Evolutionary conservation across 306 rosid genomes (phyloP).

Genomic region (Delonix regia): DNA sequence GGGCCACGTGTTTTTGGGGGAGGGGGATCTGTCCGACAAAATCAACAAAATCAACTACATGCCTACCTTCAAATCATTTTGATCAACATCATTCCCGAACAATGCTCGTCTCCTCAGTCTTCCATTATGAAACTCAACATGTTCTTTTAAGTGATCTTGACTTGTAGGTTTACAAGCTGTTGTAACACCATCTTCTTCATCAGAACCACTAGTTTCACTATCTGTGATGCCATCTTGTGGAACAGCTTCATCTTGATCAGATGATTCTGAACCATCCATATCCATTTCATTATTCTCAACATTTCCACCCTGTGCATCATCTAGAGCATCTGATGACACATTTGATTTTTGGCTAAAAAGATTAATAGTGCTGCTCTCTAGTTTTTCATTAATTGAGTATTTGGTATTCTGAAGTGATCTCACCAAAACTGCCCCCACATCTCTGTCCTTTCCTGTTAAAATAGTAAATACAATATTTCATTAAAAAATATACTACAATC

Average conservation of each 20-base stretch:
- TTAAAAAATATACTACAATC: constrained; percentile 9
- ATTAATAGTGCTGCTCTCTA: constrained; percentile 66
- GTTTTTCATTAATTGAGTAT: constrained; percentile 79
- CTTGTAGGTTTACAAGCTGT: constrained; percentile 32
- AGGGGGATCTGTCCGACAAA: constrained; percentile 14
- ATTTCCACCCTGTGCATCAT: constrained; percentile 39
- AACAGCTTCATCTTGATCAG: constrained; percentile 50
- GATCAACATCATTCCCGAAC: constrained; percentile 63
- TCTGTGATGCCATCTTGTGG: constrained; percentile 22
- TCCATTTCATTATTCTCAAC: constrained; percentile 44
- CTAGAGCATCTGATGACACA: constrained; percentile 41
- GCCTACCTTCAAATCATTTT: constrained; percentile 60
- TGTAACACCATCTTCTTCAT: constrained; percentile 39
- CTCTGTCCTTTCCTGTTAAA: constrained; percentile 69
- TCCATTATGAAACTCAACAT: constrained; percentile 75
- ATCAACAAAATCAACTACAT: not conserved
- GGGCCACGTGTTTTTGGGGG: too few relatives aligned
- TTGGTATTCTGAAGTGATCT: constrained; percentile 82
- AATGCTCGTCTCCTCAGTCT: constrained; percentile 73
- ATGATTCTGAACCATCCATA: constrained; percentile 54
- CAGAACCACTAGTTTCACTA: constrained; percentile 41
- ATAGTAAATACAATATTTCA: constrained; percentile 24
- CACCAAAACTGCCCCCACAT: constrained; percentile 81
- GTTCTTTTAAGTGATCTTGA: constrained; percentile 58
- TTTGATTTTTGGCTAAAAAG: constrained; percentile 57